Evolutionary conservation across 345 rosid genomes (phyloP), one percentile per base, ranked within the genome.

Genomic region (Carallia pectinifolia): DNA sequence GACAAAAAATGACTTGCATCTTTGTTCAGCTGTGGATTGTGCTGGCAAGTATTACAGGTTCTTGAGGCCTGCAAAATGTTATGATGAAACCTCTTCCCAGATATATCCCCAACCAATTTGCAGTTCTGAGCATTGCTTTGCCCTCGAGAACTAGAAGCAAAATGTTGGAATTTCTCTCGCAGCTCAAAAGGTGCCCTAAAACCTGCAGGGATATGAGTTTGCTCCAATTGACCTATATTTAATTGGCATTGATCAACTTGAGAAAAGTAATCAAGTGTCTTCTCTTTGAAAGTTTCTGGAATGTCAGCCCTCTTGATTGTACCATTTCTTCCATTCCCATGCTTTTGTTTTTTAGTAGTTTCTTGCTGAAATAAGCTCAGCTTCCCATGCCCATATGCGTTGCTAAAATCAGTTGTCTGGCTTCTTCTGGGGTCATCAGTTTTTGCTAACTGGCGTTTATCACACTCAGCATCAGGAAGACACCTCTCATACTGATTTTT

Each of bases 401-500:
- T 76, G 67, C 80, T 77, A 50, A 83, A 84, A 80, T 89, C 85
- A 68, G 82, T 70, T 61, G 71, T 71, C 69, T 76, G 81, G 72
- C 66, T 59, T 65, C 64, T 76, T 73, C 70, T 78, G 70, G 77
- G 31, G 66, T 58, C 73, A 48, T 56, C 58, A 16, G 77, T 56
- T 66, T 81, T 77, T 81, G 80, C 86, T 38, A 78, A 29, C 36
- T 77, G 75, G 68, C 62, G 72, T 67, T 77, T 83, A 33, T 77
- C 90, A 53, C 68, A 77, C 61, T 82, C 89, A 70, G 81, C 74
- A 83, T 91, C 90, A 18, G 93, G 88, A 68, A 85, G 95, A 76
- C 91, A 83, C 81, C 91, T 86, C 80, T 90, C 99, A 60, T 87
- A 88, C 73, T 90, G 98, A 83, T 85, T 80, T 81, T 85, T 90